Evolutionary conservation across 2,329 filamentous ascomycete species (phyloP).

Genomic region (Arachnopeziza araneosa): DNA sequence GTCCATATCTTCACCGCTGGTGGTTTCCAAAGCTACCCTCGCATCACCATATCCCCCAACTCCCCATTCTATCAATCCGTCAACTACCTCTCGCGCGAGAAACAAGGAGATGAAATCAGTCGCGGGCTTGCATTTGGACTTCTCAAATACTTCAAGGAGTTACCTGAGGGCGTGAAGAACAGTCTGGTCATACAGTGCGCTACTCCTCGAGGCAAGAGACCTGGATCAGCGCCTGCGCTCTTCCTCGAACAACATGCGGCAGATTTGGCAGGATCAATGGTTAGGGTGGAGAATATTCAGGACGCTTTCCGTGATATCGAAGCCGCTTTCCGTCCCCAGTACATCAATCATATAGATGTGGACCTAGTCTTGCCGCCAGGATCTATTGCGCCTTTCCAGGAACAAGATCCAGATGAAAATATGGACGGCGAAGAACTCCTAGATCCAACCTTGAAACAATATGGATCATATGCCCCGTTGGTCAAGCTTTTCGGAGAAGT

Average conservation of each 20-base stretch:
- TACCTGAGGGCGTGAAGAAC: conserved; percentile 70
- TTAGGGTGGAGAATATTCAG: conserved; percentile 68
- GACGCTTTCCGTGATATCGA: conserved; percentile 70
- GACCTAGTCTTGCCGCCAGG: conserved; percentile 81
- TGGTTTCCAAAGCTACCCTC: conserved; percentile 83
- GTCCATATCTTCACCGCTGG: conserved; percentile 86
- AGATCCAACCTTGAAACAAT: conserved; percentile 61
- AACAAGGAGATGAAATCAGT: conserved; percentile 91
- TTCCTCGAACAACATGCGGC: conserved; percentile 93
- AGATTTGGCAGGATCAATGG: conserved; percentile 80
- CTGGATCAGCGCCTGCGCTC: conserved; percentile 56
- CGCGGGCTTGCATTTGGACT: conserved; percentile 87
- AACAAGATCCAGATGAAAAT: conserved; percentile 53
- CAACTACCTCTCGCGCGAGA: conserved; percentile 82
- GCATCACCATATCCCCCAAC: conserved; percentile 87
- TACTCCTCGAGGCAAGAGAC: conserved; percentile 43
- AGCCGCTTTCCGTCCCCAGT: conserved; percentile 72
- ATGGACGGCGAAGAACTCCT: conserved; percentile 58
- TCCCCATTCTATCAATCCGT: conserved; percentile 89
- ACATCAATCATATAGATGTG: conserved; percentile 77
- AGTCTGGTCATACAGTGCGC: conserved; percentile 52
- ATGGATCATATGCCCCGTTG: conserved; percentile 71
- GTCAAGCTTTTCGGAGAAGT: conserved; percentile 77
- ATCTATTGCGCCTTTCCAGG: conserved; percentile 58
- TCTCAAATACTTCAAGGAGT: conserved; percentile 88